Evolutionary conservation across 2,329 filamentous ascomycete species (phyloP).

Genomic region (Zalaria sp.): DNA sequence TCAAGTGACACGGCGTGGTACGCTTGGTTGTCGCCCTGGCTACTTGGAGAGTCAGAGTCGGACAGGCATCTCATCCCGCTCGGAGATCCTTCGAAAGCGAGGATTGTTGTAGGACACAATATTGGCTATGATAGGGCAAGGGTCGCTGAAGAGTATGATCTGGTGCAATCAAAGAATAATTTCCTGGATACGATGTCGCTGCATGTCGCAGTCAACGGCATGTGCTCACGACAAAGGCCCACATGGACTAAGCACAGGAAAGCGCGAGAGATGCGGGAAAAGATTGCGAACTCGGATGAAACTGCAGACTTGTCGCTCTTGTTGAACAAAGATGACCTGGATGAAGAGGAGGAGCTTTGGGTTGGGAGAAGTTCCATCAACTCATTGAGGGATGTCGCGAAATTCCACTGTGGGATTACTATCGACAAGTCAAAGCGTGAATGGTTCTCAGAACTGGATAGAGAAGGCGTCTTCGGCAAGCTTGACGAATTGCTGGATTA

Average conservation of each 20-base stretch:
- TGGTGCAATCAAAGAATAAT: slow-evolving; percentile 68
- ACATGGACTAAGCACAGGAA: slow-evolving; percentile 98
- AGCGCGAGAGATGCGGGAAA: slow-evolving; percentile 68
- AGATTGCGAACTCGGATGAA: slow-evolving; percentile 56
- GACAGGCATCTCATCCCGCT: slow-evolving; percentile 75
- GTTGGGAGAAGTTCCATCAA: slow-evolving; percentile 90
- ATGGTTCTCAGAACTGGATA: slow-evolving; percentile 71
- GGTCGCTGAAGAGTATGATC: slow-evolving; percentile 74
- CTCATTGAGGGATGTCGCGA: slow-evolving; percentile 85
- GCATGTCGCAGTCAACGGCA: slow-evolving; percentile 94
- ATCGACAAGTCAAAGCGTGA: slow-evolving; percentile 84
- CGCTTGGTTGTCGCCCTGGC: slow-evolving; percentile 91
- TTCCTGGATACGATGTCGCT: slow-evolving; percentile 98
- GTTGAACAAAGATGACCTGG: slow-evolving; percentile 49
- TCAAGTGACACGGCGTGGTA: slow-evolving; percentile 88
- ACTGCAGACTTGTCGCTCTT: slow-evolving; percentile 58
- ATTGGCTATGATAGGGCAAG: slow-evolving; percentile 88
- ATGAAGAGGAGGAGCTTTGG: slow-evolving; percentile 71
- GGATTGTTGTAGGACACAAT: slow-evolving; percentile 86
- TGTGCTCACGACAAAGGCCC: slow-evolving; percentile 92
- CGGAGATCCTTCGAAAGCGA: slow-evolving; percentile 57
- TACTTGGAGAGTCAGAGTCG: slow-evolving; percentile 66
- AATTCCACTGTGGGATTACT: slow-evolving; percentile 83
- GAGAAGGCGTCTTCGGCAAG: slow-evolving; percentile 52
- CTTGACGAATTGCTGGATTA: slow-evolving; percentile 81